Evolutionary conservation across 306 rosid species (phyloP).

Genomic region (Cicer yamashitae): DNA sequence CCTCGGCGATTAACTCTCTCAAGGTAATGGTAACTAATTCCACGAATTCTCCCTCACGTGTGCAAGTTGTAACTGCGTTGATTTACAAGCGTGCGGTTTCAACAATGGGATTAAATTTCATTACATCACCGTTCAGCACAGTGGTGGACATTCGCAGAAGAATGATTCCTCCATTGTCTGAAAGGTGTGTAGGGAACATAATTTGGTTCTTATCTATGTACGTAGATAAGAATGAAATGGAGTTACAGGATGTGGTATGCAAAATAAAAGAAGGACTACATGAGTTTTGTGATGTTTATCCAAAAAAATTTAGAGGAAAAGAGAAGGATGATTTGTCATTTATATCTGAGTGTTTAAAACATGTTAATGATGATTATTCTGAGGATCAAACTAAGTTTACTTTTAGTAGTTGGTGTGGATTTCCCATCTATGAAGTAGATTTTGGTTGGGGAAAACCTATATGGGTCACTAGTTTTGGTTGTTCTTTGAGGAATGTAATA

Average conservation of each 20-base stretch:
- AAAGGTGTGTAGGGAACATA: slow-evolving; percentile 49
- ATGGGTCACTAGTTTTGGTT: slow-evolving; percentile 45
- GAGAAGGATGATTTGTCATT: slow-evolving; percentile 8
- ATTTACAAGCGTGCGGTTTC: slow-evolving; percentile 42
- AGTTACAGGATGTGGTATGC: slow-evolving; percentile 43
- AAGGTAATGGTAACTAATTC: slow-evolving; percentile 41
- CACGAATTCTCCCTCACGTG: slow-evolving; percentile 45
- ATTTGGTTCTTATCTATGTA: not conserved
- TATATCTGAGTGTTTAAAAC: slow-evolving; percentile 17
- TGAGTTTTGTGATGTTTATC: slow-evolving; percentile 25
- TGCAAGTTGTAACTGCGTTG: slow-evolving; percentile 52
- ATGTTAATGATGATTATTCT: not conserved
- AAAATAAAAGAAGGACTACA: slow-evolving; percentile 31
- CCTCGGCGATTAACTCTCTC: slow-evolving; percentile 41
- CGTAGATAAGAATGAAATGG: not conserved
- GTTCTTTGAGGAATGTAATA: not conserved
- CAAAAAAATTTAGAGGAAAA: slow-evolving; percentile 21
- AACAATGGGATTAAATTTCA: not conserved
- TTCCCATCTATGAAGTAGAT: slow-evolving; percentile 47
- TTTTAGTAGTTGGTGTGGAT: slow-evolving; percentile 52
- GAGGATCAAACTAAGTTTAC: not conserved
- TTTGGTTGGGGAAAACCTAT: slow-evolving; percentile 65
- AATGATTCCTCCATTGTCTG: slow-evolving; percentile 47
- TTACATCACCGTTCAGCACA: not conserved
- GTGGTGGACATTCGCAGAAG: slow-evolving; percentile 47